Percentiles rank a stretch among this genome's conserved stretches.
phyloP scores from a whole-genome alignment of 148 eudicot genomes.

The Cornus controversa region DNA sequence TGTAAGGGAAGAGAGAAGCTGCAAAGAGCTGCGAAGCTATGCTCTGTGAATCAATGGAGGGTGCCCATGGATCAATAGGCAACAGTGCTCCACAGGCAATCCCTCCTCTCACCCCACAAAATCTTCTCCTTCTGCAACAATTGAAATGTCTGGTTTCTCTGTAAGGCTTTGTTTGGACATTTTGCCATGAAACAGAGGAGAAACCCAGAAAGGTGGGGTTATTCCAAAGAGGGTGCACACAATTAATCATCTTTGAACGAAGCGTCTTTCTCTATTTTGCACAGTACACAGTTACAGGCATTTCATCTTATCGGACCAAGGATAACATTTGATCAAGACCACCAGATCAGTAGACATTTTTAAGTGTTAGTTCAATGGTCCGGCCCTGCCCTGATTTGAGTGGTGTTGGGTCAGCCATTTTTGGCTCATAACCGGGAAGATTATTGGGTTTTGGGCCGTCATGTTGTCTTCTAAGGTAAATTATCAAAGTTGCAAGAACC shows the following conservation, averaged over 20 bases:
- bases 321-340: not conserved
- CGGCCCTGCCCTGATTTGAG: too few species aligned
- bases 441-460: too few species aligned
- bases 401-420: too few species aligned
- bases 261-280: not conserved
- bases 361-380: too few species aligned
- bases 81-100: slow-evolving; percentile 45
- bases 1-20: slow-evolving; percentile 82
- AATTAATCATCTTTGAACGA: slow-evolving; percentile 9
- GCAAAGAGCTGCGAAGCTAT: slow-evolving; percentile 96
- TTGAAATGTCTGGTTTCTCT: slow-evolving; percentile 13
- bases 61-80: slow-evolving; percentile 96
- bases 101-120: slow-evolving; percentile 25
- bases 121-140: not conserved
- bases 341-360: too few species aligned
- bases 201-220: slow-evolving; percentile 16
- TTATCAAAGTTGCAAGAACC: too few species aligned
- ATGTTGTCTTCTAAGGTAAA: too few species aligned
- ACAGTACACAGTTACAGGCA: not conserved
- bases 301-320: not conserved
- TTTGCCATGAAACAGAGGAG: slow-evolving; percentile 23
- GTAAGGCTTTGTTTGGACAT: slow-evolving; percentile 13
- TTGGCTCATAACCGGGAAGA: too few species aligned
- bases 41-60: slow-evolving; percentile 83
- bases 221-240: slow-evolving; percentile 13